A percentile compares a stretch with the other conserved stretches of the same genome.
phyloP scores from a whole-genome alignment of 805 yeast species.

The Naumovozyma dairenensis region DNA sequence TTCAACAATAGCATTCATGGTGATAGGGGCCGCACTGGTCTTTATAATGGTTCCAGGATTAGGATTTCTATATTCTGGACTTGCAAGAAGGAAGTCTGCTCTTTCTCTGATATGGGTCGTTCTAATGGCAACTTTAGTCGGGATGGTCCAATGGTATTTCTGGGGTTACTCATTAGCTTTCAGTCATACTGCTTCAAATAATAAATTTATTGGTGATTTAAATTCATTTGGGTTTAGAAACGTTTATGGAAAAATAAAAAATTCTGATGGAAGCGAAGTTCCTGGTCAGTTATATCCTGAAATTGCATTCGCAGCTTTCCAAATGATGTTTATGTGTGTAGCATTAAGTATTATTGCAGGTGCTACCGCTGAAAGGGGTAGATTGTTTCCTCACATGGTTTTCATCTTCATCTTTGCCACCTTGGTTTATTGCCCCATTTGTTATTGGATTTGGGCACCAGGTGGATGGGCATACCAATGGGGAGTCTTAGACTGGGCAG shows the following conservation, averaged over 20 bases:
- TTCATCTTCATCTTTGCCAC: constrained; percentile 86
- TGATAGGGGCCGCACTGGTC: constrained; percentile 60
- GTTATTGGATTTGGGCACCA: constrained; percentile 89
- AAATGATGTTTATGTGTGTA: constrained; percentile 86
- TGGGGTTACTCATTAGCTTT: constrained; percentile 97
- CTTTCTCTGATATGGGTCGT: constrained; percentile 74
- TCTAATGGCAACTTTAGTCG: constrained; percentile 63
- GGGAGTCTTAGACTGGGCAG: constrained; percentile 94
- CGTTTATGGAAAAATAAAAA: constrained; percentile 39
- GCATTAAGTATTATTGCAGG: constrained; percentile 88
- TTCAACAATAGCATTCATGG: constrained; percentile 41
- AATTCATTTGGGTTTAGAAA: constrained; percentile 73
- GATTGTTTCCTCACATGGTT: constrained; percentile 74
- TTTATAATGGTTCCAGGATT: constrained; percentile 92
- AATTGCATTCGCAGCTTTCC: constrained; percentile 75
- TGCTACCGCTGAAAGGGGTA: constrained; percentile 87
- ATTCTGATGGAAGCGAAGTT: constrained; percentile 6
- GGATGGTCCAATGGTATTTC: constrained; percentile 86
- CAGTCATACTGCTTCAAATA: constrained; percentile 56
- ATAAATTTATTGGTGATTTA: constrained; percentile 81
- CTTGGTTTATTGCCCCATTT: constrained; percentile 86
- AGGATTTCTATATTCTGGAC: constrained; percentile 84
- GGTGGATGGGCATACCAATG: constrained; percentile 90
- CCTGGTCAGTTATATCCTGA: constrained; percentile 55
- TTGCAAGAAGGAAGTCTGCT: constrained; percentile 85